Conservation (phyloP, 2,329 filamentous ascomycete species). For the Akanthomyces muscarius region DNA sequence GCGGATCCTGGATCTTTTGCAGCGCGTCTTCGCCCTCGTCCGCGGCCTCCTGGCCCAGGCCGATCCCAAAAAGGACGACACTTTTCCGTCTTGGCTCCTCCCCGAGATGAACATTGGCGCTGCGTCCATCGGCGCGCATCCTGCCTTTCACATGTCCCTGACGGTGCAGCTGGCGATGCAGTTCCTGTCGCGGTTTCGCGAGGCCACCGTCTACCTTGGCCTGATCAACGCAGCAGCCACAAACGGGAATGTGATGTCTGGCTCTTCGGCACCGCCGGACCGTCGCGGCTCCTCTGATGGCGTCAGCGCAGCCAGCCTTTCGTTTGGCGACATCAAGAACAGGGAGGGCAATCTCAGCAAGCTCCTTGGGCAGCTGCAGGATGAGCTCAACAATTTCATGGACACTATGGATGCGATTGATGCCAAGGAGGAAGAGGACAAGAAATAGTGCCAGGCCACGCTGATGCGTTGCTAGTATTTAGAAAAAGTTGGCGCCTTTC, state of each 20-base stretch:
- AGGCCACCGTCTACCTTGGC: constrained; percentile 30
- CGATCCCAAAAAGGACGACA: constrained; percentile 22
- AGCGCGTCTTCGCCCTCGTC: constrained; percentile 36
- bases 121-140: constrained; percentile 37
- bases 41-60: constrained; percentile 30
- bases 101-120: constrained; percentile 39
- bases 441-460: background rate
- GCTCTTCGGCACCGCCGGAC: constrained; percentile 9
- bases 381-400: constrained; percentile 22
- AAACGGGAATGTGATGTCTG: constrained; percentile 15
- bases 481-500: background rate
- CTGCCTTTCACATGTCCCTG: constrained; percentile 40
- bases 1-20: constrained; percentile 38
- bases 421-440: constrained; percentile 1
- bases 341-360: constrained; percentile 22
- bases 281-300: constrained; percentile 26
- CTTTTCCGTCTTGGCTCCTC: constrained; percentile 37
- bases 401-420: constrained; percentile 19
- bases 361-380: constrained; percentile 20
- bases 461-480: background rate
- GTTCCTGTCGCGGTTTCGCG: constrained; percentile 34
- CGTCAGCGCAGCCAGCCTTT: constrained; percentile 27
- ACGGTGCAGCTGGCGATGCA: constrained; percentile 41
- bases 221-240: constrained; percentile 15
- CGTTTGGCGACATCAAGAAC: constrained; percentile 21